A percentile compares a stretch with the other conserved stretches of the same genome.
Conservation (phyloP, 495 filamentous ascomycete genomes). For the Bacidia rubella region DNA sequence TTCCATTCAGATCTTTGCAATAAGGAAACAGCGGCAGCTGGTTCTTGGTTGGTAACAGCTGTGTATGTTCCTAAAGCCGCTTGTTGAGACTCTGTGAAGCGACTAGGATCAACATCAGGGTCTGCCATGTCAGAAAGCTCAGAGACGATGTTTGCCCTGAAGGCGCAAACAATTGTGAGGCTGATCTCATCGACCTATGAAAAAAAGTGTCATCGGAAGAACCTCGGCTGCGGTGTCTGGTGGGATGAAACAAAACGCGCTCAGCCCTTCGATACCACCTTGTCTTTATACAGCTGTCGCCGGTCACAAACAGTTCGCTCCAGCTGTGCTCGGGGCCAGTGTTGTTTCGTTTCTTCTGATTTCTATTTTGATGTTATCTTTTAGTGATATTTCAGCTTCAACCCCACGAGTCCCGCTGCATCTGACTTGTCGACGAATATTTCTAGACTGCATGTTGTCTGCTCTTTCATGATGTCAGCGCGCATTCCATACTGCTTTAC, state of each 20-base stretch:
- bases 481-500: too few species aligned
- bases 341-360: background rate
- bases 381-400: background rate
- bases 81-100: slow-evolving; percentile 64
- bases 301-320: background rate
- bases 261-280: too few species aligned
- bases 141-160: too few species aligned
- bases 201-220: too few species aligned
- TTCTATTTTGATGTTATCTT: background rate
- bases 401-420: background rate
- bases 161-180: too few species aligned
- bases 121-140: slow-evolving; percentile 15
- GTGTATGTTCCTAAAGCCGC: slow-evolving; percentile 75
- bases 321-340: background rate
- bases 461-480: background rate
- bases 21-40: slow-evolving; percentile 62
- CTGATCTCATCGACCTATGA: too few species aligned
- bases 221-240: too few species aligned
- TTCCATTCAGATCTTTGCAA: slow-evolving; percentile 89
- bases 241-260: background rate
- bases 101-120: slow-evolving; percentile 43
- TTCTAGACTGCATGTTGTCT: background rate
- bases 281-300: background rate
- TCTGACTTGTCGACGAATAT: background rate
- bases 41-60: slow-evolving; percentile 71